phyloP scores from a whole-genome alignment of 352 stramenopile genomes.

The Globisporangium cederbergense region DNA sequence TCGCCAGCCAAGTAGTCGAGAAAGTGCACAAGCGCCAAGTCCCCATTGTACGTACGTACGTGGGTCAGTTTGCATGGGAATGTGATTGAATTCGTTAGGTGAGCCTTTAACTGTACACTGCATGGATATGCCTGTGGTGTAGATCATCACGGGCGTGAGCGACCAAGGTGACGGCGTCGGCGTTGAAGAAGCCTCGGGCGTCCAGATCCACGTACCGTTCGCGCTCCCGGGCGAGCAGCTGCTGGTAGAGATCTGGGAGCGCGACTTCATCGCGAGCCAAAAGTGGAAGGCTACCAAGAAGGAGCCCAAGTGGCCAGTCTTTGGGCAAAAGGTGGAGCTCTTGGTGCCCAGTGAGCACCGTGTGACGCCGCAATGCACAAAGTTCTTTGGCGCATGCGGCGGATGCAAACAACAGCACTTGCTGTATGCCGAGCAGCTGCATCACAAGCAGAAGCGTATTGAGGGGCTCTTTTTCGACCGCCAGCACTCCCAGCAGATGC shows the following conservation, averaged over 20 bases:
- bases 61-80: no score
- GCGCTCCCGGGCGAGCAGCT: conserved; percentile 47
- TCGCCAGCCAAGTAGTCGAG: neutral
- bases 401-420: conserved; percentile 75
- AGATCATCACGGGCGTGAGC: conserved; percentile 37
- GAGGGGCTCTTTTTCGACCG: conserved; percentile 29
- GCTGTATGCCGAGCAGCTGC: conserved; percentile 46
- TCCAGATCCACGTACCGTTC: conserved; percentile 50
- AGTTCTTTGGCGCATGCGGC: conserved; percentile 64
- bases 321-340: conserved; percentile 32
- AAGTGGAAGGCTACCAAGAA: conserved; percentile 17
- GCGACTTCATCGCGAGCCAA: conserved; percentile 32
- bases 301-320: conserved; percentile 31
- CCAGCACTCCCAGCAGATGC: conserved; percentile 26
- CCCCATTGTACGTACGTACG: conserved; percentile 10
- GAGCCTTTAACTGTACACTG: neutral
- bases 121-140: neutral
- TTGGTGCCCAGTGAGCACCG: conserved; percentile 31
- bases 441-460: conserved; percentile 62
- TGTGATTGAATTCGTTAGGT: no score
- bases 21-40: conserved; percentile 17
- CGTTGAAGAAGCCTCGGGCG: conserved; percentile 8
- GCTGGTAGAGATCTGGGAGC: conserved; percentile 45
- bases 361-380: conserved; percentile 34
- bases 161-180: conserved; percentile 52